Conservation (phyloP, 495 filamentous ascomycete species). For the Cercophora scortea region DNA sequence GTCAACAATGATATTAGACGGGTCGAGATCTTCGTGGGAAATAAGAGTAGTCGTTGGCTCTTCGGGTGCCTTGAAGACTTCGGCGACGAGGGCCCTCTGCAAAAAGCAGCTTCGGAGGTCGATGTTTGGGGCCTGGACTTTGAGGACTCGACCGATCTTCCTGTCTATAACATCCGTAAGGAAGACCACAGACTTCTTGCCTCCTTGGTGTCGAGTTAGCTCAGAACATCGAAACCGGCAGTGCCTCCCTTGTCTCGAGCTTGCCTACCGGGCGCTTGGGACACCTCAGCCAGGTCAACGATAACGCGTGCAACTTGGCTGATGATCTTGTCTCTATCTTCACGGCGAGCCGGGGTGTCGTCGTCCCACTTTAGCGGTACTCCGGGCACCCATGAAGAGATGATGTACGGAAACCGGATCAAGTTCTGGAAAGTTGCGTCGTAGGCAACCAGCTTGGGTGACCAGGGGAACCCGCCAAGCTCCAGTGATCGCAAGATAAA, state of each 20-base stretch:
- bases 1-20: slow-evolving; percentile 1
- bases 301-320: neutral
- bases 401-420: neutral
- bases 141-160: neutral
- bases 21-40: neutral
- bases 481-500: neutral
- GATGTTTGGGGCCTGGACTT: neutral
- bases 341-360: neutral
- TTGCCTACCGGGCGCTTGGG: neutral
- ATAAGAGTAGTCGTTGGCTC: neutral
- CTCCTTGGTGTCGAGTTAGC: neutral
- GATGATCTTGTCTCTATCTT: neutral
- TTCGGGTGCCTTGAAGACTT: neutral
- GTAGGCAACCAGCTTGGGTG: neutral
- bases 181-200: neutral
- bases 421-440: neutral
- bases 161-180: neutral
- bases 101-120: neutral
- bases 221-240: neutral
- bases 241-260: too few species aligned
- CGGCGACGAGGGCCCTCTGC: neutral
- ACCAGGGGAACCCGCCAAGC: neutral
- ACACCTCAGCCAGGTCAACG: neutral
- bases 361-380: neutral
- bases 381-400: neutral